phyloP scores from a whole-genome alignment of 306 rosid species.

The Echinosophora koreensis region DNA sequence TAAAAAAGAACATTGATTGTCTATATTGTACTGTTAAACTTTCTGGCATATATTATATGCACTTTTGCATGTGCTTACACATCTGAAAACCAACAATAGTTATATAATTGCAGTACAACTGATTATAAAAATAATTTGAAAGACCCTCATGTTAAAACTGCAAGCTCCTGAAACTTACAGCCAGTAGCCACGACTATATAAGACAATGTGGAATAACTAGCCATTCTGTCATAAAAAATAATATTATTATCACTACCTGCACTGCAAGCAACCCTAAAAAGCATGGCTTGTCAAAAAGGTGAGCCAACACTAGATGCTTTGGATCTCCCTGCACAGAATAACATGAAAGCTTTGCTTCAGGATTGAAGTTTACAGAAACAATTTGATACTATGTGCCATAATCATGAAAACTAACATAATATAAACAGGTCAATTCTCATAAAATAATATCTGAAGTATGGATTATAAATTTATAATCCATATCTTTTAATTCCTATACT shows the following conservation, averaged over 20 bases:
- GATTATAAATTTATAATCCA: neutral
- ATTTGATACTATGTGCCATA: neutral
- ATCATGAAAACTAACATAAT: neutral
- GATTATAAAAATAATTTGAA: neutral
- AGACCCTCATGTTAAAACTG: neutral
- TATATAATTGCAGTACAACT: slow-evolving; percentile 1
- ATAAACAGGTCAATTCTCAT: neutral
- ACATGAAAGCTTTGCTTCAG: slow-evolving; percentile 29
- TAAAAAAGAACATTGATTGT: neutral
- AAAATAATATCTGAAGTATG: slow-evolving; percentile 11
- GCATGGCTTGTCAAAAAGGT: slow-evolving; percentile 93
- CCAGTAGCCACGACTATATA: slow-evolving; percentile 6
- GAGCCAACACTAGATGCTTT: slow-evolving; percentile 81
- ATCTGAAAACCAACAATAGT: slow-evolving; percentile 28
- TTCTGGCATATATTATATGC: slow-evolving; percentile 13
- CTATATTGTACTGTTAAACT: neutral
- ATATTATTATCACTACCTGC: slow-evolving; percentile 58
- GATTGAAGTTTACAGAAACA: slow-evolving; percentile 29
- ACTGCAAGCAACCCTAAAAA: slow-evolving; percentile 87
- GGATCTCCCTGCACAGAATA: slow-evolving; percentile 61
- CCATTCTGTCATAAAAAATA: neutral
- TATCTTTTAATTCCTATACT: slow-evolving; percentile 11
- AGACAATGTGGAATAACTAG: neutral
- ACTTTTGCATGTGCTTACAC: neutral
- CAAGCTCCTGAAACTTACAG: slow-evolving; percentile 8